Evolutionary conservation across 2,329 filamentous ascomycete genomes (phyloP).

Genomic region (Nemania sp.): DNA sequence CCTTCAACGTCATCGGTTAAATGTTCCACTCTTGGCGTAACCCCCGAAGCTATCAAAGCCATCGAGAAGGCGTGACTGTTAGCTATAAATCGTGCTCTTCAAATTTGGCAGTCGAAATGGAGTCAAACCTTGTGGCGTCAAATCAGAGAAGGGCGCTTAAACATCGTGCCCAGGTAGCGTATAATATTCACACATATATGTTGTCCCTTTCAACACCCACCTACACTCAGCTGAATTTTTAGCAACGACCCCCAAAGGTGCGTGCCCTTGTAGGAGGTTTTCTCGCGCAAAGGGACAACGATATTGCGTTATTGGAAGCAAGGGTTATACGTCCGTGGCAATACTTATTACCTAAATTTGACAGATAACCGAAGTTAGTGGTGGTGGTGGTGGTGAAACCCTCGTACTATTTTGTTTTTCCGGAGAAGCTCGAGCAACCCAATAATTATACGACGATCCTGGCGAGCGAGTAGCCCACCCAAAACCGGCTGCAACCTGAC

Average conservation of each 20-base stretch:
- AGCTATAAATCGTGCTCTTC: slow-evolving; percentile 22
- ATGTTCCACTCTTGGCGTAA: slow-evolving; percentile 20
- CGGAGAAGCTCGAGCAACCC: neutral
- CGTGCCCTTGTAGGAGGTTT: neutral
- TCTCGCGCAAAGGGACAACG: neutral
- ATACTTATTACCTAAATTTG: neutral
- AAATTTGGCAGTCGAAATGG: neutral
- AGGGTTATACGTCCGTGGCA: neutral
- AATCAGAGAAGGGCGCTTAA: slow-evolving; percentile 1
- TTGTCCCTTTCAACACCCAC: neutral
- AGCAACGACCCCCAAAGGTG: neutral
- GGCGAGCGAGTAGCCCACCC: neutral
- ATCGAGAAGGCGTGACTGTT: slow-evolving; percentile 19
- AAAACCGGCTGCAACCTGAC: neutral
- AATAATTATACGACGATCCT: neutral
- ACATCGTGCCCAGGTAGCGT: neutral
- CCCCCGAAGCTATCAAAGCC: slow-evolving; percentile 19
- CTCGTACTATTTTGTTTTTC: neutral
- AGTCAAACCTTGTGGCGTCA: slow-evolving; percentile 7
- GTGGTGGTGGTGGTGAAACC: too few relatives aligned
- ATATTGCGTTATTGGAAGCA: neutral
- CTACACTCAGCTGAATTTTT: neutral
- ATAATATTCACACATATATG: neutral
- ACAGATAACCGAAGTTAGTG: neutral
- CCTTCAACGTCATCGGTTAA: slow-evolving; percentile 1